Evolutionary conservation across 352 stramenopile species (phyloP), one percentile per base, ranked within the genome.

Genomic region (Globisporangium nunn): DNA sequence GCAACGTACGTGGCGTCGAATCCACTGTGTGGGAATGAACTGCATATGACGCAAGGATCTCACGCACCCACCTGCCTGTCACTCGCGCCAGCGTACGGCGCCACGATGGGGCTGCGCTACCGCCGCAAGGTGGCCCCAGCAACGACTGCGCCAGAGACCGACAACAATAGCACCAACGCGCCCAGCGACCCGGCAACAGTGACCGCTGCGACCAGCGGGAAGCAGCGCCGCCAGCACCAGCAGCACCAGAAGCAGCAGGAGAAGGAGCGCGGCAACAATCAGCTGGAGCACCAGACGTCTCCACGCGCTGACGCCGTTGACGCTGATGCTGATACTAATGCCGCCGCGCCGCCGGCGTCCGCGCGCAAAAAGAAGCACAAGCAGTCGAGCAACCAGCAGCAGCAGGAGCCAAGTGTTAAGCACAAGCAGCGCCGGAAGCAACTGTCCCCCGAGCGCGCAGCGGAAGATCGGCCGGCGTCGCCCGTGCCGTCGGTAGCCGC

Each of bases 91-190:
- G 18, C 64, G 14, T 37, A 58, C 30, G 50, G 51, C 2, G 23
- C 54, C n/a, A 23, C 58, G 28, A 51, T 54, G 35, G 57, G 65
- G 37, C 58, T 85, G 64, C 71, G 73, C 48, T 86, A 88, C 41
- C 73, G 75, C 39, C 78, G 69, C 52, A 88, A 88, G 47, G 66
- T 71, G 55, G n/a, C n/a, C n/a, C 62, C 62, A 37, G 50, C 31
- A 28, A 45, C 33, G 12, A n/a, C n/a, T n/a, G 28, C 8, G 54
- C 63, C 53, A 6, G 40, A 55, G 14, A 56, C 58, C 28, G 61
- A 83, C 37, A 73, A 79, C 50, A 62, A n/a, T n/a, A n/a, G n/a
- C n/a, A n/a, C 17, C 52, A 63, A 56, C 44, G 23, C 33, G 33
- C 17, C 37, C 33, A 54, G 40, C 45, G 14, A 8, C 4, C 3